Evolutionary conservation across 768 basidiomycete species (phyloP).

Genomic region (Wakefieldia striispora): DNA sequence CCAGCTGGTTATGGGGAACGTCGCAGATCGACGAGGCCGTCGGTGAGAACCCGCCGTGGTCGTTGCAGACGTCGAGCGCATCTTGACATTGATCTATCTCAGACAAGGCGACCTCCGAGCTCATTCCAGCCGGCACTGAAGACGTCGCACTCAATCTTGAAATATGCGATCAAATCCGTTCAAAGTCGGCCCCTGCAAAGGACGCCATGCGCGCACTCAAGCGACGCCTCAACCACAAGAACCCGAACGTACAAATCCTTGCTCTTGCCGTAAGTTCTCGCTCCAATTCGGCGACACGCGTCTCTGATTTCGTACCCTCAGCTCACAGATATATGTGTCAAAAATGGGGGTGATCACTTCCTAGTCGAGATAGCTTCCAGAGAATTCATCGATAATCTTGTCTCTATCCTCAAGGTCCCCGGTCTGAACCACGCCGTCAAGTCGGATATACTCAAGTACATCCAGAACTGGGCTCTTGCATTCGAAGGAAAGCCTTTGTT

Average conservation of each 20-base stretch:
- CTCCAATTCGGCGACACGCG: not conserved
- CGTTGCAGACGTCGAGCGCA: conserved; percentile 5
- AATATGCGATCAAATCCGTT: conserved; percentile 95
- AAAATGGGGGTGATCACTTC: conserved; percentile 96
- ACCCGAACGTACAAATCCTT: conserved; percentile 91
- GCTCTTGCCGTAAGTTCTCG: conserved; percentile 69
- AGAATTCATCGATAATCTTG: conserved; percentile 92
- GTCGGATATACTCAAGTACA: conserved; percentile 65
- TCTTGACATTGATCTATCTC: conserved; percentile 29
- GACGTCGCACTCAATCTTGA: conserved; percentile 94
- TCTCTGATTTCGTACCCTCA: conserved; percentile 30
- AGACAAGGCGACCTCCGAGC: conserved; percentile 96
- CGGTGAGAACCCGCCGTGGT: conserved; percentile 47
- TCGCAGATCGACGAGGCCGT: conserved; percentile 82
- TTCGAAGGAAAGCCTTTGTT: conserved; percentile 80
- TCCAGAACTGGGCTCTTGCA: conserved; percentile 94
- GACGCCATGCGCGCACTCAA: conserved; percentile 88
- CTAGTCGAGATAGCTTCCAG: conserved; percentile 79
- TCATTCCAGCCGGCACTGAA: conserved; percentile 77
- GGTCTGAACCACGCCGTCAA: conserved; percentile 79
- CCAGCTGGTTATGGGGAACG: conserved; percentile 76
- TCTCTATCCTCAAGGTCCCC: conserved; percentile 81
- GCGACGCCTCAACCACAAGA: conserved; percentile 86
- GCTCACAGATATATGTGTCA: conserved; percentile 90
- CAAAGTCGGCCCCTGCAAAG: conserved; percentile 81